Base-by-base conservation (phyloP, 495 filamentous ascomycete species). In the Articulospora tetracladia region DNA sequence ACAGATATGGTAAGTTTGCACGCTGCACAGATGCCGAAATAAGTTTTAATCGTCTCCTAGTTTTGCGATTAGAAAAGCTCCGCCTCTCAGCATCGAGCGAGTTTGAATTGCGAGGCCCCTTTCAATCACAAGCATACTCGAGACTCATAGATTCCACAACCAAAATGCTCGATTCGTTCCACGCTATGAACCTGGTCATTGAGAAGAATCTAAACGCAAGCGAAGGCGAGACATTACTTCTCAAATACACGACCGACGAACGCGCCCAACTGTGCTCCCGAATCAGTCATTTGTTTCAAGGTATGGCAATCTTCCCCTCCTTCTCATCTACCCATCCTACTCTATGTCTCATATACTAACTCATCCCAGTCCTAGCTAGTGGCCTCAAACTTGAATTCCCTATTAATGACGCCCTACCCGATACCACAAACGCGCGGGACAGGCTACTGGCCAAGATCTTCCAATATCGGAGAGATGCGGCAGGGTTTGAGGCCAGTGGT, bases 361-460 rank as follows among this genome's bases (percentile, higher is more conserved):
- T 15, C 12, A 36, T 6, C 0, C 49, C 56, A 88, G 93, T 97
- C 1, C 82, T 98, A 62, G 94, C 93, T 1, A 93, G 89, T 1
- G 94, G 90, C 1, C 83, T 98, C 71, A 94, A 94, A 76, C 80
- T 98, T 0, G 93, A 95, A 68, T 97, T 96, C 62, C 93, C 94
- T 0, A 75, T 98, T 39, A 95, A 88, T 24, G 91, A 95, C 65
- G 88, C 87, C 23, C 73, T 98, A 13, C 94, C 94, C 3, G 93
- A 85, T 61, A 87, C 92, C 24, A 81, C 88, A 23, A 84, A 91
- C 69, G 83, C 86, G 23, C 76, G 94, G 27, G 93, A 98, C 67
- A 77, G 91, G 56, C 72, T 98, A 44, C 78, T 98, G n/a, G 90
- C 91, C 12, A 93, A 91, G 72, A 87, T 97, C 36, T 96, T 92